These are phyloP conservation scores for Ascochyta pisi DNA, from an alignment of 2,329 filamentous ascomycete species.

Conservation along the genomic window DNA sequence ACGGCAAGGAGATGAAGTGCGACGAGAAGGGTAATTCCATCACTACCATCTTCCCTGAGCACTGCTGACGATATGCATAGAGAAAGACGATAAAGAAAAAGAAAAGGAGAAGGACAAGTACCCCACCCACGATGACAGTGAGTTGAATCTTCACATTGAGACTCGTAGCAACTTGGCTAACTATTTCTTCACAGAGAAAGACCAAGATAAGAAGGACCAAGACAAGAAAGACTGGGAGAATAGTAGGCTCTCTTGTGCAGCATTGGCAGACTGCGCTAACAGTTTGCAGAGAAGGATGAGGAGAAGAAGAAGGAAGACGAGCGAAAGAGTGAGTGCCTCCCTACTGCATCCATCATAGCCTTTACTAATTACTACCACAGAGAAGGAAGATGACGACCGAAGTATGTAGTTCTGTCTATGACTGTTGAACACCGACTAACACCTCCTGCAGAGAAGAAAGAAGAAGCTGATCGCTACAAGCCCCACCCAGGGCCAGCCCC, in stretches of 20 bases:
- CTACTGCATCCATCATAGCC: not conserved
- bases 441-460: not conserved
- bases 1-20: not conserved
- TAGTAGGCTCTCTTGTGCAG: not conserved
- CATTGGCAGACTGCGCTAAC: not conserved
- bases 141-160: not conserved
- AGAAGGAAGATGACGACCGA: conserved; percentile 1
- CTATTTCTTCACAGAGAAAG: not conserved
- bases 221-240: conserved; percentile 2
- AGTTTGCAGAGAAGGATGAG: conserved; percentile 9
- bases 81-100: not conserved
- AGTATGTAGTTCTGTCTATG: not conserved
- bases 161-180: not conserved
- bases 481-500: conserved; percentile 3
- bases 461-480: conserved; percentile 2
- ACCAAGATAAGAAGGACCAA: conserved; percentile 1
- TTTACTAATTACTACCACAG: not conserved
- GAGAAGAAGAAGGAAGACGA: conserved; percentile 2
- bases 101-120: not conserved
- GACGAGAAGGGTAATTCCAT: not conserved
- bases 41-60: too few relatives aligned
- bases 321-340: not conserved
- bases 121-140: not conserved
- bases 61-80: not conserved
- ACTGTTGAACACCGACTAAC: not conserved